Evolutionary conservation across 2,329 filamentous ascomycete genomes (phyloP).

Genomic region (Scytalidium sp.): DNA sequence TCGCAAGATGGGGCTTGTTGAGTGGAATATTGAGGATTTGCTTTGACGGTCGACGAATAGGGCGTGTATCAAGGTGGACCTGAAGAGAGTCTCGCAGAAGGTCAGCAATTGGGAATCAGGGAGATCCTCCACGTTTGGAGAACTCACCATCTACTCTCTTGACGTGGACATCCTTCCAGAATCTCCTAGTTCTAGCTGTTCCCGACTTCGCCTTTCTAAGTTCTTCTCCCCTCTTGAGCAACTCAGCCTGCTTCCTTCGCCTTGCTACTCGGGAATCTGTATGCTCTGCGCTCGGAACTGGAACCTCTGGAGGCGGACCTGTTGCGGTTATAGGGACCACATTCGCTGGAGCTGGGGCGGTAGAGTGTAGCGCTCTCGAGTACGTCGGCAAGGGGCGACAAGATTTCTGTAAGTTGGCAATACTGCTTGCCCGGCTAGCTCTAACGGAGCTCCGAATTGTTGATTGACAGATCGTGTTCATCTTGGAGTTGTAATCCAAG

Average conservation of each 20-base stretch:
- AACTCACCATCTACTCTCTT: conserved; percentile 65
- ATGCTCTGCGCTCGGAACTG: conserved; percentile 39
- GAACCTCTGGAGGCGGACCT: conserved; percentile 57
- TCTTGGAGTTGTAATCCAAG: not conserved
- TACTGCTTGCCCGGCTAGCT: not conserved
- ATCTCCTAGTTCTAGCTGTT: conserved; percentile 59
- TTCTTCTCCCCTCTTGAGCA: conserved; percentile 50
- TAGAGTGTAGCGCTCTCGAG: conserved; percentile 20
- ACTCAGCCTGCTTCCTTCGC: conserved; percentile 50
- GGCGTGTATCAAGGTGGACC: conserved; percentile 73
- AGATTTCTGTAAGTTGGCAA: not conserved
- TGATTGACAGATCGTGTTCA: not conserved
- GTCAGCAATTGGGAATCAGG: conserved; percentile 9
- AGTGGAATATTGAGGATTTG: conserved; percentile 67
- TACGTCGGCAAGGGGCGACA: not conserved
- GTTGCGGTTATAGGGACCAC: conserved; percentile 48
- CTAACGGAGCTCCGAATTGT: not conserved
- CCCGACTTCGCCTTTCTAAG: conserved; percentile 40
- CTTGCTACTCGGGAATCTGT: conserved; percentile 42
- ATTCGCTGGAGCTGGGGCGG: conserved; percentile 21
- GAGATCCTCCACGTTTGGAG: too few relatives aligned
- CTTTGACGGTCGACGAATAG: conserved; percentile 77
- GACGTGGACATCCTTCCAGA: conserved; percentile 84
- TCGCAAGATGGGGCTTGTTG: conserved; percentile 77
- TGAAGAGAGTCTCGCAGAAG: conserved; percentile 33